These are phyloP conservation scores for Pulicaria dysenterica DNA, from an alignment of 129 eudicot genomes.

Conservation along the genomic window DNA sequence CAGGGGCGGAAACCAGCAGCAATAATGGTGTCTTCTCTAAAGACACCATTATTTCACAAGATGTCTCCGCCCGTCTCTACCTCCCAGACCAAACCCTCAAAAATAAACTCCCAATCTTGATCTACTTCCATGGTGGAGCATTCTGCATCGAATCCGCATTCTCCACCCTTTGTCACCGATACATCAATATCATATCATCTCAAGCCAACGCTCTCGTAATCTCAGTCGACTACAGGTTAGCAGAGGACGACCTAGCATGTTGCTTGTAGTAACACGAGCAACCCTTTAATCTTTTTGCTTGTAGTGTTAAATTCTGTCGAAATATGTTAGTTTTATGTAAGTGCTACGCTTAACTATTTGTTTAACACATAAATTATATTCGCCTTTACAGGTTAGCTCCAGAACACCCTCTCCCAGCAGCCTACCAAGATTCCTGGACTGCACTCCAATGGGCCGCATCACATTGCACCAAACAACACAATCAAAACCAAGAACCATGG, in stretches of 20 bases:
- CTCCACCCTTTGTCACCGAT: conserved; percentile 34
- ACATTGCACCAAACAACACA: conserved; percentile 2
- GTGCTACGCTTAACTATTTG: no score
- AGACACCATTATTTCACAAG: conserved; percentile 33
- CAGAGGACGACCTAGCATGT: neutral
- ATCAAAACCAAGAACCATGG: conserved; percentile 38
- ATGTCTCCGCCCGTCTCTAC: conserved; percentile 37
- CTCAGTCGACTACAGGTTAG: conserved; percentile 61
- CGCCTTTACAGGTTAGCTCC: conserved; percentile 51
- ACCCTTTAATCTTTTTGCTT: no score
- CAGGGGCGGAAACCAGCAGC: neutral
- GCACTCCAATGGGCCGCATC: conserved; percentile 55
- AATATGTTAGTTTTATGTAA: no score
- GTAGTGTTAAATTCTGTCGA: no score
- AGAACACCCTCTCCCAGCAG: conserved; percentile 58
- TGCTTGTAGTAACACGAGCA: no score
- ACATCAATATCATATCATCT: conserved; percentile 37
- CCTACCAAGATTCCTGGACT: conserved; percentile 58
- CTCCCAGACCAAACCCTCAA: conserved; percentile 12
- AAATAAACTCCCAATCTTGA: conserved; percentile 47
- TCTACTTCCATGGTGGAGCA: conserved; percentile 66
- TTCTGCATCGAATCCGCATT: conserved; percentile 56
- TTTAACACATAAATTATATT: no score
- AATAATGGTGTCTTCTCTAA: conserved; percentile 21
- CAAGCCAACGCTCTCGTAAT: conserved; percentile 36